A percentile compares a stretch with the other conserved stretches of the same genome.
These are phyloP conservation scores for Ogataea salicorniae DNA, from an alignment of 805 yeast species.

Conservation along the genomic window DNA sequence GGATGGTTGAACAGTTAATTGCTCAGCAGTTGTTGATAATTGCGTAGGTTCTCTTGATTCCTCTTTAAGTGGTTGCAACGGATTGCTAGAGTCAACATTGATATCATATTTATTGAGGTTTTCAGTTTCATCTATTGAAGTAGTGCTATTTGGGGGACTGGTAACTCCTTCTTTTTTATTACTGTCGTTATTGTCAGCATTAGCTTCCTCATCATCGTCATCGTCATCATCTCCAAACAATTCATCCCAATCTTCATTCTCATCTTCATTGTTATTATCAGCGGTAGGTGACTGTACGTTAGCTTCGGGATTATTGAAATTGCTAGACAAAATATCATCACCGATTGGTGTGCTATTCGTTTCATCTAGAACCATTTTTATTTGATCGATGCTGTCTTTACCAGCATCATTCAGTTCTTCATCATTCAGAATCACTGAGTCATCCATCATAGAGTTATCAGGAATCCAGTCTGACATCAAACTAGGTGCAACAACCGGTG, in stretches of 20 bases:
- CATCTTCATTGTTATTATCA: constrained; percentile 6
- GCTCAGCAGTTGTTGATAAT: not conserved
- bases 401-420: not conserved
- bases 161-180: not conserved
- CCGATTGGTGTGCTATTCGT: not conserved
- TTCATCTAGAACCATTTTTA: no score
- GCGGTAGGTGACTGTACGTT: not conserved
- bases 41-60: constrained; percentile 13
- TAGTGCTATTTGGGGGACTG: no score
- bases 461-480: constrained; percentile 2
- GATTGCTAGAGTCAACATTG: no score
- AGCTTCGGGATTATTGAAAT: not conserved
- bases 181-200: not conserved
- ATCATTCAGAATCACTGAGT: not conserved
- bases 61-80: not conserved
- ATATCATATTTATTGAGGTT: no score
- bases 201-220: constrained; percentile 9
- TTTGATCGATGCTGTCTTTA: no score
- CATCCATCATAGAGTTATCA: not conserved
- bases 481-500: not conserved
- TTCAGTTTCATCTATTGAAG: no score
- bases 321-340: not conserved
- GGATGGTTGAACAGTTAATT: constrained; percentile 1
- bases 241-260: constrained; percentile 27
- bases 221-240: constrained; percentile 22